Evolutionary conservation across 2,329 filamentous ascomycete genomes (phyloP).

Genomic region (Fusarium sulawesiense): DNA sequence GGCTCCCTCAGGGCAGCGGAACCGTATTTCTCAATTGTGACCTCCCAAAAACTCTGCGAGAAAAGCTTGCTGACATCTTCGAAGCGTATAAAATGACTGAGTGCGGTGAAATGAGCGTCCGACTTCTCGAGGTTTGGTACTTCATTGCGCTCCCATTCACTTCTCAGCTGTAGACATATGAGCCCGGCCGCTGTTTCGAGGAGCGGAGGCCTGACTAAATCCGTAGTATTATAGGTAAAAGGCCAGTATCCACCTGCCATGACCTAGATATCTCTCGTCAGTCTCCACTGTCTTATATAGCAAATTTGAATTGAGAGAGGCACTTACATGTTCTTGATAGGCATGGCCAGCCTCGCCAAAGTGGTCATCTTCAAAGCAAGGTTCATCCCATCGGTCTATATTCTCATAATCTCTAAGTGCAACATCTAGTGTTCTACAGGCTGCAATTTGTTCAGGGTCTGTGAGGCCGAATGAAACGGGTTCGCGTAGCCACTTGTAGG

Average conservation of each 20-base stretch:
- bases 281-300: not conserved
- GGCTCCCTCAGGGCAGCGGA: conserved; percentile 35
- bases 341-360: conserved; percentile 41
- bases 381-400: conserved; percentile 16
- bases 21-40: conserved; percentile 42
- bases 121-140: conserved; percentile 6
- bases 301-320: not conserved
- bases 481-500: conserved; percentile 31
- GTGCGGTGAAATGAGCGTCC: not conserved
- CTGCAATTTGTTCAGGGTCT: not conserved
- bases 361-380: conserved; percentile 43
- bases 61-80: conserved; percentile 37
- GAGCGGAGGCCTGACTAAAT: conserved; percentile 10
- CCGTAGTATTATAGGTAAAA: conserved; percentile 1
- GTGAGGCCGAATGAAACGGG: conserved; percentile 32
- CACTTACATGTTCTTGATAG: conserved; percentile 38
- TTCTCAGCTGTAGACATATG: not conserved
- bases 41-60: conserved; percentile 44
- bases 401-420: conserved; percentile 8
- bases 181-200: conserved; percentile 31
- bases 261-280: conserved; percentile 30
- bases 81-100: conserved; percentile 28
- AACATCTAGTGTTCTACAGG: conserved; percentile 18
- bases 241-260: conserved; percentile 40
- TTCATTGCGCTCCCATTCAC: not conserved